Evolutionary conservation across 2,329 filamentous ascomycete genomes (phyloP).

Genomic region (Ascocoryne sarcoides): DNA sequence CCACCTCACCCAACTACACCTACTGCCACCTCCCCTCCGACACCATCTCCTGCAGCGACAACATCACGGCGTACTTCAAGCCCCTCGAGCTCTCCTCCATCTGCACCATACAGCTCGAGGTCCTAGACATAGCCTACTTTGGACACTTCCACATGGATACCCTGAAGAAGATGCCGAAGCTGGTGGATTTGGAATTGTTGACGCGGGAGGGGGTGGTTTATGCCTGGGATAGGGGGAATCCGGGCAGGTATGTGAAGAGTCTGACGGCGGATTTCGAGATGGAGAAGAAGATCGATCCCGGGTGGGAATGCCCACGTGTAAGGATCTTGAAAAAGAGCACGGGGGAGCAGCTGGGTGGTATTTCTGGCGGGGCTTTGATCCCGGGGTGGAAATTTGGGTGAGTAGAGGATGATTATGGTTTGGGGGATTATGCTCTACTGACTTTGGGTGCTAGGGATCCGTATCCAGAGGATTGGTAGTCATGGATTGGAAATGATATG

Average conservation of each 20-base stretch:
- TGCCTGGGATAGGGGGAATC: slow-evolving; percentile 3
- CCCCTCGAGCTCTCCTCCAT: slow-evolving; percentile 10
- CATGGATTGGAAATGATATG: too few species aligned
- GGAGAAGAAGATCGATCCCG: slow-evolving; percentile 11
- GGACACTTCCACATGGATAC: slow-evolving; percentile 21
- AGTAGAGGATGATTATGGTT: too few species aligned
- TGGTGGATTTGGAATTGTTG: slow-evolving; percentile 18
- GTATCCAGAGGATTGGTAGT: too few species aligned
- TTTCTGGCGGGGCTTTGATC: slow-evolving; percentile 16
- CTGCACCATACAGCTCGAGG: slow-evolving; percentile 15
- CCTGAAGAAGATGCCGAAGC: slow-evolving; percentile 16
- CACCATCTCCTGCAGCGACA: slow-evolving; percentile 14
- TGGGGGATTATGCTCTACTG: too few species aligned
- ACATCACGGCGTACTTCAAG: slow-evolving; percentile 15
- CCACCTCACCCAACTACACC: slow-evolving; percentile 9
- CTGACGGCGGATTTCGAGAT: slow-evolving; percentile 16
- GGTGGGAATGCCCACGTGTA: slow-evolving; percentile 21
- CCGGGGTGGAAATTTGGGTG: slow-evolving; percentile 16
- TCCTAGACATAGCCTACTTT: slow-evolving; percentile 21
- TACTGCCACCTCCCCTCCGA: slow-evolving; percentile 19
- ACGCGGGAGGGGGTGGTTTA: slow-evolving; percentile 1
- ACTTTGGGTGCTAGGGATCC: too few species aligned
- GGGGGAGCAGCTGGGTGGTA: slow-evolving; percentile 9
- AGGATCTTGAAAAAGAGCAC: slow-evolving; percentile 13
- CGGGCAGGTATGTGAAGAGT: slow-evolving; percentile 6